Conservation (phyloP, 441 rosid genomes). For the Pelargonium australe region DNA sequence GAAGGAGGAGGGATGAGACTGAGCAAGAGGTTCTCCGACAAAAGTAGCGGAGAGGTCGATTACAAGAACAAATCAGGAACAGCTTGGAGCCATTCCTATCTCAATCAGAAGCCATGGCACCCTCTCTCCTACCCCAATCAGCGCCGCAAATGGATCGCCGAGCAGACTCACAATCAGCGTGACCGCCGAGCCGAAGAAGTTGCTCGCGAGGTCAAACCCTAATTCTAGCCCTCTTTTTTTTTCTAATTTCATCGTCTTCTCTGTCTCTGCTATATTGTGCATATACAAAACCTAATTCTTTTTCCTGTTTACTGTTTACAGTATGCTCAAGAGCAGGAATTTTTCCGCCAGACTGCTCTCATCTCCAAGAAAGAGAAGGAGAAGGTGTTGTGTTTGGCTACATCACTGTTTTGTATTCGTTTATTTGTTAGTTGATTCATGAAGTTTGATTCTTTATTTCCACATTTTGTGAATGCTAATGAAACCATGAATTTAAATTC, state of each 20-base stretch:
- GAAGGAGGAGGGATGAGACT: conserved; percentile 65
- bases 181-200: conserved; percentile 72
- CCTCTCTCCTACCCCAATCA: conserved; percentile 96
- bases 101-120: conserved; percentile 99
- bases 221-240: background rate
- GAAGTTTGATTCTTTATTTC: too few species aligned
- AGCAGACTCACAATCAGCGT: conserved; percentile 73
- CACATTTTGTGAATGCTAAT: too few species aligned
- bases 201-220: conserved; percentile 54
- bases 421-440: background rate
- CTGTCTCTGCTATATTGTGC: background rate
- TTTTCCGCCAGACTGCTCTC: conserved; percentile 82
- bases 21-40: conserved; percentile 67
- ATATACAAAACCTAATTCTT: background rate
- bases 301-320: conserved; percentile 18
- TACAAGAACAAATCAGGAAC: conserved; percentile 90
- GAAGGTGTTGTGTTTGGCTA: conserved; percentile 37
- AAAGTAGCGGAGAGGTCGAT: conserved; percentile 59
- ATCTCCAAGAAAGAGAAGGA: conserved; percentile 89
- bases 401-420: background rate
- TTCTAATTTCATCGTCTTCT: background rate
- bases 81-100: conserved; percentile 93
- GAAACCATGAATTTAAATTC: too few species aligned
- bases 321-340: conserved; percentile 95
- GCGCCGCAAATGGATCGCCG: conserved; percentile 98